These are phyloP conservation scores for Gentiana straminea DNA, from an alignment of 257 asterid species.

Conservation along the genomic window DNA sequence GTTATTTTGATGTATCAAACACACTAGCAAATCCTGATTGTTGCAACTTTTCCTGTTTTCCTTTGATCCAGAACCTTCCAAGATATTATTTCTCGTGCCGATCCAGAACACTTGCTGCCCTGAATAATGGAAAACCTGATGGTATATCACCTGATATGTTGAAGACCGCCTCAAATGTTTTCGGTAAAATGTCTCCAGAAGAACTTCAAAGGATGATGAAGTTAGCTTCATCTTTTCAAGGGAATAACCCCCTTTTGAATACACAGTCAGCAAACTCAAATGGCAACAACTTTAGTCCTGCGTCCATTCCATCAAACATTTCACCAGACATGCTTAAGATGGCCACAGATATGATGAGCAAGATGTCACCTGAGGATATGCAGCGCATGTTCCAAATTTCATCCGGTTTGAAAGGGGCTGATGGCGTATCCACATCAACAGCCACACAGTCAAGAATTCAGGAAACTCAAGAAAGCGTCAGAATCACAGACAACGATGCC, in stretches of 20 bases:
- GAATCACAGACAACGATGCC: constrained; percentile 34
- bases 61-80: constrained; percentile 60
- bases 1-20: background rate
- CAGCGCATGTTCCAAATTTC: constrained; percentile 68
- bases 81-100: constrained; percentile 60
- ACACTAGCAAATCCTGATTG: background rate
- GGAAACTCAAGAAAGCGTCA: constrained; percentile 21
- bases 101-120: constrained; percentile 70
- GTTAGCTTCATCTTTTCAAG: constrained; percentile 73
- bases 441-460: constrained; percentile 18
- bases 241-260: constrained; percentile 33
- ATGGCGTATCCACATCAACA: constrained; percentile 28
- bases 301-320: constrained; percentile 42
- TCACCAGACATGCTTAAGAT: constrained; percentile 82
- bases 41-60: constrained; percentile 7
- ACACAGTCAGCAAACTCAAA: constrained; percentile 19
- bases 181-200: constrained; percentile 83
- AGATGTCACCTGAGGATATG: constrained; percentile 80
- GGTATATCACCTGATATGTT: constrained; percentile 84
- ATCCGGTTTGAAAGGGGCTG: constrained; percentile 59
- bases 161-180: constrained; percentile 58
- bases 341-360: constrained; percentile 82
- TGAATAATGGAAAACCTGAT: constrained; percentile 63
- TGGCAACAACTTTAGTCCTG: constrained; percentile 25
- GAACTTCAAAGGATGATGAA: constrained; percentile 75